A percentile compares a stretch with the other conserved stretches of the same genome.
These are phyloP conservation scores for Penicillium sclerotigenum DNA, from an alignment of 2,329 filamentous ascomycete genomes.

Conservation along the genomic window DNA sequence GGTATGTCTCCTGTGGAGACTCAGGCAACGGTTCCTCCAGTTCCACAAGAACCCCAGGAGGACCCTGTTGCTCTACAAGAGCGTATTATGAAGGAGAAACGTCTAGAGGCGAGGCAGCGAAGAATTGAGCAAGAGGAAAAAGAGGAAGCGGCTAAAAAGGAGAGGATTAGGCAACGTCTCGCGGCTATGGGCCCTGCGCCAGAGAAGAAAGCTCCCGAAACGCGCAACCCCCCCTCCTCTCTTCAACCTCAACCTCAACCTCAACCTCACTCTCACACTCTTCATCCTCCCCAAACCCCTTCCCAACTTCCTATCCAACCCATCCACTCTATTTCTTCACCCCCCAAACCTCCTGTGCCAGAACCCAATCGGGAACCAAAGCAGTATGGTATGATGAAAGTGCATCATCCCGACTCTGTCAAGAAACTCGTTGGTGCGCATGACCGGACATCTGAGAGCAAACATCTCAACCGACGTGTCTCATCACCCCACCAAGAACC, in stretches of 20 bases:
- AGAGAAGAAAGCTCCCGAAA: constrained; percentile 32
- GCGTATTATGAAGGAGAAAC: constrained; percentile 59
- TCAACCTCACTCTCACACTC: constrained; percentile 21
- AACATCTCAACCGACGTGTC: constrained; percentile 30
- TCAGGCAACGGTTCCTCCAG: constrained; percentile 16
- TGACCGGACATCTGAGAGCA: constrained; percentile 35
- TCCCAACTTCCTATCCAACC: constrained; percentile 5
- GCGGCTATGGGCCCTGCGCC: constrained; percentile 51
- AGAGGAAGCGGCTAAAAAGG: constrained; percentile 56
- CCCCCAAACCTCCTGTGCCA: constrained; percentile 58
- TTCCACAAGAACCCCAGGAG: constrained; percentile 31
- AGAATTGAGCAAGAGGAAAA: constrained; percentile 54
- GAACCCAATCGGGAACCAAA: constrained; percentile 56
- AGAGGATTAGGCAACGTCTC: constrained; percentile 56
- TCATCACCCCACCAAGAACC: constrained; percentile 33
- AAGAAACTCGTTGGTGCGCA: constrained; percentile 42
- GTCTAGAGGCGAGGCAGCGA: constrained; percentile 55
- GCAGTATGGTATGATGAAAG: constrained; percentile 62
- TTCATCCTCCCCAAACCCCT: not conserved
- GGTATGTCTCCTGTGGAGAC: constrained; percentile 26
- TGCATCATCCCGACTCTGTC: constrained; percentile 56
- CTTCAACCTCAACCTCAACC: constrained; percentile 19
- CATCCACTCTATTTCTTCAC: constrained; percentile 43
- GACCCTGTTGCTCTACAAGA: constrained; percentile 54
- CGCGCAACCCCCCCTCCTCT: constrained; percentile 25